phyloP scores from a whole-genome alignment of 2,329 filamentous ascomycete species.

The Trichoderma sp. region DNA sequence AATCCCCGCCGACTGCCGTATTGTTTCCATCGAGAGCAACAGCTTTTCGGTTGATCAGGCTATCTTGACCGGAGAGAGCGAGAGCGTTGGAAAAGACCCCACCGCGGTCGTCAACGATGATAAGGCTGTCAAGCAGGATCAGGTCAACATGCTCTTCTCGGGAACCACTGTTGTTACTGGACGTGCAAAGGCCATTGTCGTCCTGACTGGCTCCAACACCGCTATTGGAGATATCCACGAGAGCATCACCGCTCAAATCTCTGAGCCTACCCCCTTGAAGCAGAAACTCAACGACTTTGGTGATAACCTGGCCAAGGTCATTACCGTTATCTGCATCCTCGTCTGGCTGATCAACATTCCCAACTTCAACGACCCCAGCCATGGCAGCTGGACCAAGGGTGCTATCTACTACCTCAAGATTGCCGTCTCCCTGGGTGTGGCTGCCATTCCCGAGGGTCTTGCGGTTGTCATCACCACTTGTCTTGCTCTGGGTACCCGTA shows the following conservation, averaged over 20 bases:
- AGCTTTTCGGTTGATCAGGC: slow-evolving; percentile 96
- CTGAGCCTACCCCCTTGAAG: slow-evolving; percentile 93
- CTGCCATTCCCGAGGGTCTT: slow-evolving; percentile 94
- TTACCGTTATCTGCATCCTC: slow-evolving; percentile 92
- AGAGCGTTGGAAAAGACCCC: slow-evolving; percentile 89
- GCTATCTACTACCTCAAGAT: slow-evolving; percentile 99
- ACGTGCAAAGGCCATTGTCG: slow-evolving; percentile 87
- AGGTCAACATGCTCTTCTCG: slow-evolving; percentile 97
- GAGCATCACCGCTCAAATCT: slow-evolving; percentile 97
- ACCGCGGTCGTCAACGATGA: slow-evolving; percentile 67
- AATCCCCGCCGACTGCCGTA: slow-evolving; percentile 90
- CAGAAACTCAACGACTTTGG: slow-evolving; percentile 99
- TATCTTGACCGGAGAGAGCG: slow-evolving; percentile 94
- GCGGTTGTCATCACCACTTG: slow-evolving; percentile 99
- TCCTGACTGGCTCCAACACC: slow-evolving; percentile 83
- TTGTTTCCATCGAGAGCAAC: slow-evolving; percentile 92
- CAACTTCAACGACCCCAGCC: slow-evolving; percentile 92
- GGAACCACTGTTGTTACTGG: slow-evolving; percentile 96
- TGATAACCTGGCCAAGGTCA: slow-evolving; percentile 94
- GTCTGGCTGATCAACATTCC: slow-evolving; percentile 99
- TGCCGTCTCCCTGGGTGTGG: slow-evolving; percentile 95
- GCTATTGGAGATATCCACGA: slow-evolving; percentile 99
- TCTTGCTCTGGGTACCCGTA: slow-evolving; percentile 90
- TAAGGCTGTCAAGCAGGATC: slow-evolving; percentile 93
- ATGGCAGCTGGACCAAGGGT: slow-evolving; percentile 92